Conservation (phyloP, 352 stramenopile species). For the Pythium pyrilobum region DNA sequence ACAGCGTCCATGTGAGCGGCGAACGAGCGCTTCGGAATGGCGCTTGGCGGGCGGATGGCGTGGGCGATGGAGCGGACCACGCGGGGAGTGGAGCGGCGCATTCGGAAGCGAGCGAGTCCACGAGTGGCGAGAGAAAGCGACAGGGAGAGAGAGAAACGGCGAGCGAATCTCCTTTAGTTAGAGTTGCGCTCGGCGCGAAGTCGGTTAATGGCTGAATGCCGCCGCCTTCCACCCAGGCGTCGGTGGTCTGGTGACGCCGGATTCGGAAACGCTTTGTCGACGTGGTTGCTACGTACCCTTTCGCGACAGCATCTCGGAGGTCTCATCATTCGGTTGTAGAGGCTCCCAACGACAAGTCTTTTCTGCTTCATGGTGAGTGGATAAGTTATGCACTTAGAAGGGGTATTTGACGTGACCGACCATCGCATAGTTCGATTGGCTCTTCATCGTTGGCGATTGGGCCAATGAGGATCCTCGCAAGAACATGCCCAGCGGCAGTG, state of each 20-base stretch:
- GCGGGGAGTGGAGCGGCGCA: conserved; percentile 9
- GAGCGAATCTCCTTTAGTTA: background rate
- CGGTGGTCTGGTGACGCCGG: background rate
- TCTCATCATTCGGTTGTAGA: background rate
- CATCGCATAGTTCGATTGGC: too few species aligned
- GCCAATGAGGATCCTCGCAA: too few species aligned
- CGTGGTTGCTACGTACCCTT: conserved; percentile 7
- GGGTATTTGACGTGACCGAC: too few species aligned
- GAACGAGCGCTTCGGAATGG: conserved; percentile 8
- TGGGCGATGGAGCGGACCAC: conserved; percentile 14
- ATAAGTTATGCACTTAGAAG: background rate
- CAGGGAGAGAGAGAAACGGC: background rate
- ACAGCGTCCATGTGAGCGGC: conserved; percentile 13
- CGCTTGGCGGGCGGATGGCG: background rate
- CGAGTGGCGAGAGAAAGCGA: background rate
- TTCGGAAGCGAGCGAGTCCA: background rate
- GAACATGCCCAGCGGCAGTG: too few species aligned
- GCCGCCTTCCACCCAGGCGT: too few species aligned
- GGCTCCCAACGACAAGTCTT: too few species aligned
- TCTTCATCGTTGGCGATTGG: too few species aligned
- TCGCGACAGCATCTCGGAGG: conserved; percentile 2
- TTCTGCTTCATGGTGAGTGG: too few species aligned
- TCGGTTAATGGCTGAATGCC: conserved; percentile 5
- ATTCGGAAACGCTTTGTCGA: conserved; percentile 11
- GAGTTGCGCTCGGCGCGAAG: background rate